These are phyloP conservation scores for Pythium chondricola DNA, from an alignment of 352 stramenopile species.

Conservation along the genomic window DNA sequence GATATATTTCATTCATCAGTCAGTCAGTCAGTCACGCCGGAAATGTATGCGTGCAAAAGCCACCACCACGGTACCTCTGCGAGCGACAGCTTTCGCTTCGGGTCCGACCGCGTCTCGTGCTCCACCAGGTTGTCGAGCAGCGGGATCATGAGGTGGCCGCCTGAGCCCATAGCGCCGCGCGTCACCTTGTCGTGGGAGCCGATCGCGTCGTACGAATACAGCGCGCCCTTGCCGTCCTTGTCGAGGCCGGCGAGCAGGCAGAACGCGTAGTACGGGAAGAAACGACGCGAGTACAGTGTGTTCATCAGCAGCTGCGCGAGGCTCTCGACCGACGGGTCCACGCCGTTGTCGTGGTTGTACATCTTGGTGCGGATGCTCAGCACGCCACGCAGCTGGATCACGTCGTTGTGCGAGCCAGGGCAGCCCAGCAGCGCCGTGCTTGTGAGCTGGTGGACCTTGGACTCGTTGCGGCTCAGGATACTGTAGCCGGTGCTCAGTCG, in stretches of 20 bases:
- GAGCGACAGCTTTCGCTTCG: conserved; percentile 85
- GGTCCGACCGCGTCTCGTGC: conserved; percentile 87
- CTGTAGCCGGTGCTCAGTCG: conserved; percentile 95
- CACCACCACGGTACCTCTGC: conserved; percentile 88
- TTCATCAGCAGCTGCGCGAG: conserved; percentile 97
- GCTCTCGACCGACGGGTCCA: conserved; percentile 87
- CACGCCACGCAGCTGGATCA: conserved; percentile 79
- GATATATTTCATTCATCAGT: background rate
- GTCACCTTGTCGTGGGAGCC: conserved; percentile 84
- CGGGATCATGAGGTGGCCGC: conserved; percentile 97
- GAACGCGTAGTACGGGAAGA: conserved; percentile 99
- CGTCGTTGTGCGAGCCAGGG: conserved; percentile 81
- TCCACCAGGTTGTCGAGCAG: conserved; percentile 97
- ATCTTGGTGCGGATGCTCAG: conserved; percentile 79
- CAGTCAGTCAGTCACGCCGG: background rate
- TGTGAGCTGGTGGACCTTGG: conserved; percentile 83
- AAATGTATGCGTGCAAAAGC: background rate
- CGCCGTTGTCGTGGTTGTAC: conserved; percentile 95
- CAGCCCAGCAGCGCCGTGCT: conserved; percentile 64
- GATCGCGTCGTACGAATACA: conserved; percentile 99
- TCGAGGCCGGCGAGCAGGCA: conserved; percentile 97
- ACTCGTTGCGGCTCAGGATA: conserved; percentile 94
- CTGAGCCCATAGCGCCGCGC: conserved; percentile 81
- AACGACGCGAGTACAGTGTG: conserved; percentile 96
- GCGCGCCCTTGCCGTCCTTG: conserved; percentile 91